phyloP scores from a whole-genome alignment of 2,329 filamentous ascomycete species.

The Paecilomyces dactylethromorphus region DNA sequence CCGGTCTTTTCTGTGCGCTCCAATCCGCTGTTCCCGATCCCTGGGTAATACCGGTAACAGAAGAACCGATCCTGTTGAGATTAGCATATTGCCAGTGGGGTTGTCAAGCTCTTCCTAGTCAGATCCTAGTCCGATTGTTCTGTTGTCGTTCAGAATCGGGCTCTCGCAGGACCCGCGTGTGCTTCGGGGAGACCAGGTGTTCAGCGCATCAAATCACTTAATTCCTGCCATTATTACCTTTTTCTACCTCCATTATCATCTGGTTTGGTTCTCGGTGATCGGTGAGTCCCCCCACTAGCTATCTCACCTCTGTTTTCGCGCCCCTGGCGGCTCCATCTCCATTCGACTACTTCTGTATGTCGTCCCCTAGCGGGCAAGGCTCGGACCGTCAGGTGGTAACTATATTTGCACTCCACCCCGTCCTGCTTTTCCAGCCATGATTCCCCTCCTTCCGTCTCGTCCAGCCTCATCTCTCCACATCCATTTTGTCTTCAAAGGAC shows the following conservation, averaged over 20 bases:
- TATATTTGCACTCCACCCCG: neutral
- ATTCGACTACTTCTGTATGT: neutral
- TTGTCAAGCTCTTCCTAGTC: neutral
- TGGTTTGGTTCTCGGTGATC: neutral
- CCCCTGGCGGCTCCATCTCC: neutral
- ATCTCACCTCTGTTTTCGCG: neutral
- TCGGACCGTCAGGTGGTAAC: neutral
- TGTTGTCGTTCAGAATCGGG: neutral
- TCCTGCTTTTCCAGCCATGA: neutral
- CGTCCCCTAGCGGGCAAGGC: neutral
- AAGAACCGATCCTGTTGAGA: neutral
- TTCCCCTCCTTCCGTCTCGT: neutral
- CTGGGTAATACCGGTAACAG: too few species aligned
- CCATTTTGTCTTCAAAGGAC: neutral
- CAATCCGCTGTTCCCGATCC: neutral
- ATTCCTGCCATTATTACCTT: conserved; percentile 7
- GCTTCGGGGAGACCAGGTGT: neutral
- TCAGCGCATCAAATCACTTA: neutral
- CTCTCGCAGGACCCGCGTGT: neutral
- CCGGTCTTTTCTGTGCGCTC: neutral
- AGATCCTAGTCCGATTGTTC: neutral
- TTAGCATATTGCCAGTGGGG: neutral
- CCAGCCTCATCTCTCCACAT: neutral
- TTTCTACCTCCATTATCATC: conserved; percentile 5
- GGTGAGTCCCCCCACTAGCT: neutral